Evolutionary conservation across 2,329 filamentous ascomycete genomes (phyloP), one percentile per base, ranked within the genome.

Genomic region (Xylariaceae sp.): DNA sequence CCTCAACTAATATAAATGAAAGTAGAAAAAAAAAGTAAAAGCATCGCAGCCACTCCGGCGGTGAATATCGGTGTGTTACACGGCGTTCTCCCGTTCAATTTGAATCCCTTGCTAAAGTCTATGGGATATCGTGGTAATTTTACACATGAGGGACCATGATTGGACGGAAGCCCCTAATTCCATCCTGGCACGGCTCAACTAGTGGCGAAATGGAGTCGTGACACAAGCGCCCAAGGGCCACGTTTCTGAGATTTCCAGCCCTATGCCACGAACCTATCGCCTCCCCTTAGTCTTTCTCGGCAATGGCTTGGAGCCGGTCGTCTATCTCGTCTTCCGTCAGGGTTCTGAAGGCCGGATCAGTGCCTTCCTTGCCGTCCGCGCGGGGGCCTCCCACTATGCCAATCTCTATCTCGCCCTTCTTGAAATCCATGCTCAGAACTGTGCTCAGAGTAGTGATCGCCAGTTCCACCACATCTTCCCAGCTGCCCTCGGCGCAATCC

Each of bases 291-390:
- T 98, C 93, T 81, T 96, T 97, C 79, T 98, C 93, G 48, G 90
- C 90, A 69, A 98, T 98, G 45, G 92, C 90, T 72, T 97, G 91
- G 74, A 98, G 81, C 70, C 93, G 82, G 73, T 97, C 93, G 63
- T 98, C 93, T 68, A 98, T 96, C 80, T 98, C 92, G 27, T 97
- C 91, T 71, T 96, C 92, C 22, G 88, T 95, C 69, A 98, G 78
- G 58, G 84, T 86, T 67, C 91, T 83, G 78, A 98, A 98, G 52
- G 75, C 76, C 40, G 85, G 70, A 61, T 88, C 80, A 53, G 85
- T 86, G 55, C 88, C 89, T 67, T 94, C 87, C 71, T 87, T 79
- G 56, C 91, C 92, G 64, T 95, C 88, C 48, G 76, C 71, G 61
- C 82, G 80, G 47, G 92, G 91, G 22, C 90, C 92, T 56, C 93